These are phyloP conservation scores for Papiliotrema laurentii DNA, from an alignment of 1,284 basidiomycete species.

Conservation along the genomic window DNA sequence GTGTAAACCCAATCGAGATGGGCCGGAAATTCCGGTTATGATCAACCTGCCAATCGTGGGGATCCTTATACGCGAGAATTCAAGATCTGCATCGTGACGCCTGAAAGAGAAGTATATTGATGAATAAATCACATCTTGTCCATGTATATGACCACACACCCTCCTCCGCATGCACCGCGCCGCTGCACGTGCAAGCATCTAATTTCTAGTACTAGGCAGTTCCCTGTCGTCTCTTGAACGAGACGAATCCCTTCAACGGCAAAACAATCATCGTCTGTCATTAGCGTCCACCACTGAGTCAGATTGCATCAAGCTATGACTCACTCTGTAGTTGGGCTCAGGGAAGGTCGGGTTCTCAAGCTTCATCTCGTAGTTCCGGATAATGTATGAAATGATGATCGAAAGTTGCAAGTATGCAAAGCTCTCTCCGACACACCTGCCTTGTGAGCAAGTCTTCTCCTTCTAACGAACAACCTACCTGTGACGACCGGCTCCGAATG, in stretches of 20 bases:
- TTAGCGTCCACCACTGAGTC: slow-evolving; percentile 3
- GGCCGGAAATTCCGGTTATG: too few relatives aligned
- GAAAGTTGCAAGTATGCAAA: slow-evolving; percentile 95
- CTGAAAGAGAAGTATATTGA: too few relatives aligned
- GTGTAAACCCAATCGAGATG: too few relatives aligned
- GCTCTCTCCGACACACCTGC: slow-evolving; percentile 49
- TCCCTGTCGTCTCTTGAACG: slow-evolving; percentile 16
- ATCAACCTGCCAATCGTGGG: too few relatives aligned
- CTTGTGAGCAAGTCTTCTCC: neutral
- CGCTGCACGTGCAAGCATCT: too few relatives aligned
- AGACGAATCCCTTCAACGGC: slow-evolving; percentile 48
- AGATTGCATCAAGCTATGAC: slow-evolving; percentile 47
- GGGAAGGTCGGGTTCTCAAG: slow-evolving; percentile 64
- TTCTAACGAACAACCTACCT: slow-evolving; percentile 53
- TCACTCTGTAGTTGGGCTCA: slow-evolving; percentile 80
- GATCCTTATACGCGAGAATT: too few relatives aligned
- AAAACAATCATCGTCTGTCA: slow-evolving; percentile 66
- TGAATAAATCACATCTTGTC: too few relatives aligned
- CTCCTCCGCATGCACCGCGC: too few relatives aligned
- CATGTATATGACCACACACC: too few relatives aligned
- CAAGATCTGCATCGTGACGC: too few relatives aligned
- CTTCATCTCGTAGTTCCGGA: slow-evolving; percentile 71
- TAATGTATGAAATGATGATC: slow-evolving; percentile 71
- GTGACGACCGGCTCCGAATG: slow-evolving; percentile 93
- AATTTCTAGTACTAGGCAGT: neutral